These are phyloP conservation scores for Morella rubra DNA, from an alignment of 306 rosid species.

Conservation along the genomic window DNA sequence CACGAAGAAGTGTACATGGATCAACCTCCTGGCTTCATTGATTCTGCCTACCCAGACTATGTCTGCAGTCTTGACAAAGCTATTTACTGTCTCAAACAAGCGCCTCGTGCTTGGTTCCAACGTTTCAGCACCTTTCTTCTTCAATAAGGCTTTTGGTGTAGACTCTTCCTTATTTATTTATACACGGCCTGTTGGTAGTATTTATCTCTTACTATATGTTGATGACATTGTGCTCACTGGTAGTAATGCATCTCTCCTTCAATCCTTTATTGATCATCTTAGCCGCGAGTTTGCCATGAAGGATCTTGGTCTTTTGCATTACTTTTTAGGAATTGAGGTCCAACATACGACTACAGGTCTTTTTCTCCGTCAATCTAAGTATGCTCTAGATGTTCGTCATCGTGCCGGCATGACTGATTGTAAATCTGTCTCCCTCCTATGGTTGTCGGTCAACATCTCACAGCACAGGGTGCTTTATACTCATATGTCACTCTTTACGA, in stretches of 20 bases:
- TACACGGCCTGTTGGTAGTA: background rate
- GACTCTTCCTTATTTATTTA: background rate
- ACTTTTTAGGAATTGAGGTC: background rate
- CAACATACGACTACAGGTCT: background rate
- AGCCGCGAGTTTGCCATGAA: background rate
- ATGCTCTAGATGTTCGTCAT: background rate
- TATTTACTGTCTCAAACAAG: background rate
- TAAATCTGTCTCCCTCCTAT: too few species aligned
- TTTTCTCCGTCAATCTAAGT: background rate
- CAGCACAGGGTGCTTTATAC: too few species aligned
- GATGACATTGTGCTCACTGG: background rate
- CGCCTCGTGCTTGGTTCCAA: conserved; percentile 1
- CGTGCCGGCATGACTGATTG: background rate
- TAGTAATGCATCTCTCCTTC: too few species aligned
- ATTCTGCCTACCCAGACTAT: background rate
- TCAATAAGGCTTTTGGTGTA: background rate
- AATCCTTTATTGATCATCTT: background rate
- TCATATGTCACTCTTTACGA: too few species aligned
- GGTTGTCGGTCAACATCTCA: too few species aligned
- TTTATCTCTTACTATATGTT: background rate
- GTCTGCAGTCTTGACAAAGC: background rate
- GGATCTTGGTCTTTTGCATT: background rate
- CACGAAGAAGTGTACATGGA: background rate
- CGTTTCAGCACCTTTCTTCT: background rate
- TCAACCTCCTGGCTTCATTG: conserved; percentile 1